A percentile compares a stretch with the other conserved stretches of the same genome.
These are phyloP conservation scores for Lepiota subincarnata DNA, from an alignment of 768 basidiomycete genomes.

Conservation along the genomic window DNA sequence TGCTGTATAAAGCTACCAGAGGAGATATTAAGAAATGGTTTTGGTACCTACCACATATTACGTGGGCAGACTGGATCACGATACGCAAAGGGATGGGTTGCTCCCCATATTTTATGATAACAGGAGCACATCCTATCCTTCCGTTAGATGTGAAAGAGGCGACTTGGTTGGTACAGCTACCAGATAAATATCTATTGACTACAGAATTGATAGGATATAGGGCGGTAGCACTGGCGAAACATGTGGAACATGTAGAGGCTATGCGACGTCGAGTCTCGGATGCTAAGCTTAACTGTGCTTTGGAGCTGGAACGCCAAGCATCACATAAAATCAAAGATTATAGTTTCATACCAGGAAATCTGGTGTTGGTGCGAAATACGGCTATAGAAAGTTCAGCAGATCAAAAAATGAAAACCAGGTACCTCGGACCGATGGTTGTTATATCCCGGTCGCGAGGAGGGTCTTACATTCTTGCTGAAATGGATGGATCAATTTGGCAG, in stretches of 20 bases:
- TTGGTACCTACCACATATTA: slow-evolving; percentile 19
- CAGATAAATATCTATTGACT: slow-evolving; percentile 11
- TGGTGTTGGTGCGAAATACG: no score
- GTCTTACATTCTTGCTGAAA: no score
- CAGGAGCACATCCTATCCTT: slow-evolving; percentile 25
- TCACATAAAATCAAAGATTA: no score
- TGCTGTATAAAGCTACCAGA: no score
- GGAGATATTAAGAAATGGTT: slow-evolving; percentile 28
- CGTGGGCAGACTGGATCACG: slow-evolving; percentile 31
- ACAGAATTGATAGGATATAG: slow-evolving; percentile 20
- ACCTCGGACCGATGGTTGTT: no score
- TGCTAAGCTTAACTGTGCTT: no score
- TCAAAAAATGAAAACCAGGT: no score
- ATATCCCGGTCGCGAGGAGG: no score
- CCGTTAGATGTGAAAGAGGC: slow-evolving; percentile 26
- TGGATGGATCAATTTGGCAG: no score
- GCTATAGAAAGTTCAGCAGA: no score
- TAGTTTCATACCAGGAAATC: no score
- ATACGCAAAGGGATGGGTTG: slow-evolving; percentile 21
- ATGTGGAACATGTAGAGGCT: slow-evolving; percentile 16
- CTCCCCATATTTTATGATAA: slow-evolving; percentile 28
- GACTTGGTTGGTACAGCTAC: slow-evolving; percentile 22
- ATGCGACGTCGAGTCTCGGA: slow-evolving; percentile 14
- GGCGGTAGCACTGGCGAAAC: slow-evolving; percentile 19
- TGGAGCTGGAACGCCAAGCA: no score